Conservation (phyloP, 768 basidiomycete species). For the Hericium alpestre region DNA sequence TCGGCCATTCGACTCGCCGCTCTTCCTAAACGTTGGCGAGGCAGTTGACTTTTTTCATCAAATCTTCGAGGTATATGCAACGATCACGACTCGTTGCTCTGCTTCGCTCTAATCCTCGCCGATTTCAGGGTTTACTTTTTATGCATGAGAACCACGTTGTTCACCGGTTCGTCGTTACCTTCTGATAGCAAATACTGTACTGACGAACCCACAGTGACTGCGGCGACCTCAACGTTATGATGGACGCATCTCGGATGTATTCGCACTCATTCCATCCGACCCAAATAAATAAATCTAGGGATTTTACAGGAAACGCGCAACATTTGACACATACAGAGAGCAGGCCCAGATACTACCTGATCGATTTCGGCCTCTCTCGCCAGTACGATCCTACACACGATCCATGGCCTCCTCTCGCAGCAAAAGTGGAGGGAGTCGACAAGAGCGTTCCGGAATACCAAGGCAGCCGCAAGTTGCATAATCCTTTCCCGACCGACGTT, state of each 20-base stretch:
- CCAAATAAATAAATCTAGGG: background rate
- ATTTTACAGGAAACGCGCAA: background rate
- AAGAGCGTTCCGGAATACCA: slow-evolving; percentile 15
- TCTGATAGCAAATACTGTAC: too few species aligned
- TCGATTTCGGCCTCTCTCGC: slow-evolving; percentile 17
- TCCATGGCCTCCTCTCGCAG: background rate
- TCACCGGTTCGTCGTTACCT: background rate
- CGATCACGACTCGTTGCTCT: background rate
- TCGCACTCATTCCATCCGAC: background rate
- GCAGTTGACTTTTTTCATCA: slow-evolving; percentile 22
- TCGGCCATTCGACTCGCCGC: slow-evolving; percentile 16
- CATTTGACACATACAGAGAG: slow-evolving; percentile 13
- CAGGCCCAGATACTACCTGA: slow-evolving; percentile 16
- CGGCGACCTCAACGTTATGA: background rate
- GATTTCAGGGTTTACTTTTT: background rate
- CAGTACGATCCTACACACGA: slow-evolving; percentile 11
- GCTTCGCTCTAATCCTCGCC: background rate
- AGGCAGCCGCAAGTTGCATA: background rate
- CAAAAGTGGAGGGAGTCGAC: slow-evolving; percentile 7
- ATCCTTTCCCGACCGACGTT: slow-evolving; percentile 16
- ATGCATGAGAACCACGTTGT: background rate
- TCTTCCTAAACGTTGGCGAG: slow-evolving; percentile 24
- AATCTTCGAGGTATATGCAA: slow-evolving; percentile 22
- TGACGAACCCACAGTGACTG: background rate
- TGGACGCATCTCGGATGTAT: background rate